Conservation (phyloP, 176 grass and related monocot species). For the Carex scoparia region DNA sequence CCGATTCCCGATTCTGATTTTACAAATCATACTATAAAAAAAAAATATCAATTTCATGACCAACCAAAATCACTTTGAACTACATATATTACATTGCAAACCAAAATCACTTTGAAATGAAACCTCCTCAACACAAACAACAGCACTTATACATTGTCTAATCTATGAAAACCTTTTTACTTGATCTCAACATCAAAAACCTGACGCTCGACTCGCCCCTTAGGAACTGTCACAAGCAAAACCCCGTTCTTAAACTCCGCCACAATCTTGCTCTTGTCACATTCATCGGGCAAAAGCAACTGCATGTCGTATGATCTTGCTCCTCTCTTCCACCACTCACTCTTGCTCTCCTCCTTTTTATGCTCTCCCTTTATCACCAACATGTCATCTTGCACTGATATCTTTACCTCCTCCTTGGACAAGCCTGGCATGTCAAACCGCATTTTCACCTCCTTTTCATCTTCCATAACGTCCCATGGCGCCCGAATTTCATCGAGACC, state of each 20-base stretch:
- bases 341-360: not conserved
- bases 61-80: not conserved
- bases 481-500: not conserved
- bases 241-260: conserved; percentile 28
- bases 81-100: not conserved
- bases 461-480: conserved; percentile 33
- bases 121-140: not conserved
- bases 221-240: conserved; percentile 30
- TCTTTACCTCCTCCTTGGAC: conserved; percentile 15
- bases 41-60: too few relatives aligned
- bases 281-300: conserved; percentile 23
- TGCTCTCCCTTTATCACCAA: conserved; percentile 27
- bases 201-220: conserved; percentile 7
- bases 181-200: conserved; percentile 23
- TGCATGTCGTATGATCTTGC: conserved; percentile 20
- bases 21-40: too few relatives aligned
- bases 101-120: not conserved
- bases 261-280: conserved; percentile 17
- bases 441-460: conserved; percentile 26
- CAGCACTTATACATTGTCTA: not conserved
- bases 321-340: not conserved
- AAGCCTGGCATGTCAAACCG: conserved; percentile 28
- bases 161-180: not conserved
- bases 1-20: too few relatives aligned
- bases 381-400: conserved; percentile 25